These are phyloP conservation scores for Thielaviopsis punctulata DNA, from an alignment of 2,329 filamentous ascomycete species.

Conservation along the genomic window DNA sequence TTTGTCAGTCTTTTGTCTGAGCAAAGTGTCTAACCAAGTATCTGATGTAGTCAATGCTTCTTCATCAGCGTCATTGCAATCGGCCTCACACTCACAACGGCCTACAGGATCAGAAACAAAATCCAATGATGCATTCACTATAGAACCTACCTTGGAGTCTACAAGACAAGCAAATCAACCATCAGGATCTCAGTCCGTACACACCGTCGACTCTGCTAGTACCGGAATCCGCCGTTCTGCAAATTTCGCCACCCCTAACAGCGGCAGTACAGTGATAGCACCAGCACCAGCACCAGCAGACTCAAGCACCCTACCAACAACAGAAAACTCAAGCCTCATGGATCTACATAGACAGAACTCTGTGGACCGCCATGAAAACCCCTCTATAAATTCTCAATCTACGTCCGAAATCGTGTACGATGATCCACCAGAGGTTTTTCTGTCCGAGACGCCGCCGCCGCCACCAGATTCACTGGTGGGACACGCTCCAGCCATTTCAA, in stretches of 20 bases:
- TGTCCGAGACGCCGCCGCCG: conserved; percentile 2
- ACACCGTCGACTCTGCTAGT: conserved; percentile 1
- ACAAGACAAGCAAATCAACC: not conserved
- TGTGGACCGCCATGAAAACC: not conserved
- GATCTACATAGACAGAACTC: not conserved
- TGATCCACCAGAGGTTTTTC: conserved; percentile 7
- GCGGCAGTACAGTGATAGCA: not conserved
- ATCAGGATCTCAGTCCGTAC: not conserved
- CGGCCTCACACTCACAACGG: not conserved
- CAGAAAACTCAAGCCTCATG: not conserved
- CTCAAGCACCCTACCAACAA: not conserved
- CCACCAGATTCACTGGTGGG: not conserved
- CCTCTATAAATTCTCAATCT: not conserved
- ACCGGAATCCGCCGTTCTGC: not conserved
- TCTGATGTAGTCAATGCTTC: not conserved
- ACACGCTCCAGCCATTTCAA: not conserved
- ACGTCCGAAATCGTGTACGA: not conserved
- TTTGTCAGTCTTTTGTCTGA: not conserved
- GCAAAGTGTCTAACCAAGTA: not conserved
- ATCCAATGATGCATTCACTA: not conserved
- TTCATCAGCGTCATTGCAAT: not conserved
- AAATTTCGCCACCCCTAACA: not conserved
- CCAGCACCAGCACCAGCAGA: not conserved
- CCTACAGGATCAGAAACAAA: not conserved
- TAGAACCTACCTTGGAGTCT: not conserved